Evolutionary conservation across 768 basidiomycete species (phyloP), one percentile per base, ranked within the genome.

Genomic region (Tulasnella sp.): DNA sequence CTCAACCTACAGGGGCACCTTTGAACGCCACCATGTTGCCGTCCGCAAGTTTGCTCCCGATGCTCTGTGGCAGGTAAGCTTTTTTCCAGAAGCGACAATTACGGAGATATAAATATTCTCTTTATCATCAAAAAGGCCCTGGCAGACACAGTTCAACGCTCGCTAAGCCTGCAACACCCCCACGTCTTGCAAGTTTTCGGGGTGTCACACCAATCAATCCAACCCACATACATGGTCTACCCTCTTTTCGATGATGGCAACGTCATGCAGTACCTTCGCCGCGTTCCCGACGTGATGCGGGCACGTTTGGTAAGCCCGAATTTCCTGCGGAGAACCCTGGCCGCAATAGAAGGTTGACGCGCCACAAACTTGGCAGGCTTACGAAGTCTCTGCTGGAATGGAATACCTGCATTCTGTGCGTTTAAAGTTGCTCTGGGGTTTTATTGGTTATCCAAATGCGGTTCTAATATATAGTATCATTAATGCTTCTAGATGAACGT

Each of bases 121-220:
- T n/a, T n/a, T 44, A 44, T 44, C 44, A n/a, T 4, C 36, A 80
- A n/a, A n/a, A n/a, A n/a, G 80, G 62, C 78, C 7, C 18, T 80
- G 1, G 39, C 38, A 18, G 73, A 52, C 16, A 18, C 19, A 12
- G 76, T 80, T 8, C 76, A 48, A 31, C 76, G 27, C 3, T 77
- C 27, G 12, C 62, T 62, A n/a, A 40, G 3, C 40, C 18, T 77
- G 38, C 73, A 62, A 34, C 27, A 80, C 58, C 27, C 80, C n/a
- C 52, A 78, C 58, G 39, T 80, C 39, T 76, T 79, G 34, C 58
- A 52, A 18, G 46, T 80, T 38, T 78, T 79, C n/a, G 80, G 76
- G 19, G 80, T 39, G 19, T 80, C 78, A 21, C 77, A 48, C n/a
- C 58, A 40, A n/a, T 36, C 44, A 5, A 48, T 58, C 24, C 79